Evolutionary conservation across 2,329 filamentous ascomycete species (phyloP), one percentile per base, ranked within the genome.

Genomic region (Furcasterigmium sp.): DNA sequence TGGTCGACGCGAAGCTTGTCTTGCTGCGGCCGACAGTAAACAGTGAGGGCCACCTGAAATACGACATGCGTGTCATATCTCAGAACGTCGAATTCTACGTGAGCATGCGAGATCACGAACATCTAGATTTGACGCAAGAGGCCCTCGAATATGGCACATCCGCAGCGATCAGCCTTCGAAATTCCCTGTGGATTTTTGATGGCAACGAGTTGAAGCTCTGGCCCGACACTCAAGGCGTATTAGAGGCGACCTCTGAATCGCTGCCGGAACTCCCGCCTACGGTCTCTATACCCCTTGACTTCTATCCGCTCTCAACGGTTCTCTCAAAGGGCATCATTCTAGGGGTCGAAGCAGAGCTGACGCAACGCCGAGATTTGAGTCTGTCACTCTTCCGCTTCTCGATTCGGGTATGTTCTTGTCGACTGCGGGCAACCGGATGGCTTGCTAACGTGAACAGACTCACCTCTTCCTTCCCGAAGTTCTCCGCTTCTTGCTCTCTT

Each of bases 1-100:
- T 98, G n/a, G 91, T 98, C 2, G 93, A 98, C 58, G 93, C 91
- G 23, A 98, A 98, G 61, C 78, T 98, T 17, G 93, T 97, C 10
- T 70, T 97, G 29, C 75, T 98, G 39, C 89, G 94, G 51, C 91
- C 93, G 2, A 91, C 89, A 1, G 72, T 88, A 5, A 91, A 87
- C 41, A 86, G 87, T 39, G 80, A 85, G 35, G 87, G 87, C 5
- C 85, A 90, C 53, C 74, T 96, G 41, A 97, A 96, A 68, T 98
- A 98, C 58, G 91, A 97, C 58, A 98, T 98, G 93, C 85, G 91
- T 9, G 85, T 97, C 46, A 85, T 98, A 58, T 90, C 91, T 11
- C 89, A 96, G 56, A 94, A 95, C 55, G 90, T 97, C 32, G 93
- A 98, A 61, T 97, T 93, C 56, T 96, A 95, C 60, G 84, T 85